Conservation (phyloP, 2,329 filamentous ascomycete species). For the Neocucurbitaria cava region DNA sequence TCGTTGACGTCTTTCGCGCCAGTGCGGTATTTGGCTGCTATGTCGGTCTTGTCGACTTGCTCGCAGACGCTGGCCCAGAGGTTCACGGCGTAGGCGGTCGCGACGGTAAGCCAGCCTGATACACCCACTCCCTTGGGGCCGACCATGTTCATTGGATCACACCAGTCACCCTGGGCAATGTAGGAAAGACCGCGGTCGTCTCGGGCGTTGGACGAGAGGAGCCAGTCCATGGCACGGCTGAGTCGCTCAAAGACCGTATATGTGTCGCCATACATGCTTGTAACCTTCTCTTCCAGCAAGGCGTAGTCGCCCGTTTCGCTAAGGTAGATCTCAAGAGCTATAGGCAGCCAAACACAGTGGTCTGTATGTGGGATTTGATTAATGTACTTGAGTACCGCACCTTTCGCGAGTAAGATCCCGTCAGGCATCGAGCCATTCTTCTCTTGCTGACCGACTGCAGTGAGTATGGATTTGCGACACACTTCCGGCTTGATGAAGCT, state of each 20-base stretch:
- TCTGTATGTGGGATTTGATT: constrained; percentile 68
- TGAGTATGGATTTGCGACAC: constrained; percentile 58
- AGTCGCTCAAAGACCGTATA: constrained; percentile 63
- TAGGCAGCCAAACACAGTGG: constrained; percentile 65
- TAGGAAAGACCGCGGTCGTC: constrained; percentile 63
- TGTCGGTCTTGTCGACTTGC: constrained; percentile 49
- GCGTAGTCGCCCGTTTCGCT: constrained; percentile 62
- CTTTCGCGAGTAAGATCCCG: constrained; percentile 61
- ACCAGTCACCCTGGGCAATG: constrained; percentile 67
- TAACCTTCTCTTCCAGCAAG: constrained; percentile 56
- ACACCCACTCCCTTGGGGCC: constrained; percentile 65
- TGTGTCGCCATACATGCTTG: constrained; percentile 52
- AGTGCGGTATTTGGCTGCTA: constrained; percentile 55
- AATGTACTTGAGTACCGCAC: constrained; percentile 66
- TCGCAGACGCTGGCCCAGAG: constrained; percentile 63
- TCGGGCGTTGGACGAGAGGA: constrained; percentile 54
- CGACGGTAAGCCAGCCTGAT: constrained; percentile 65
- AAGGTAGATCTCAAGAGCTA: constrained; percentile 63
- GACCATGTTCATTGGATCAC: constrained; percentile 69
- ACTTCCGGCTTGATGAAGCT: constrained; percentile 61
- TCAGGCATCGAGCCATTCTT: constrained; percentile 65
- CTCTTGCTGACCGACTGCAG: constrained; percentile 61
- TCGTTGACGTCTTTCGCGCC: constrained; percentile 58
- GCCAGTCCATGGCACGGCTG: constrained; percentile 65
- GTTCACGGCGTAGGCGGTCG: constrained; percentile 61